Evolutionary conservation across 1,139 yeast genomes (phyloP), one percentile per base, ranked within the genome.

Genomic region (Lizanozyma gosingica): DNA sequence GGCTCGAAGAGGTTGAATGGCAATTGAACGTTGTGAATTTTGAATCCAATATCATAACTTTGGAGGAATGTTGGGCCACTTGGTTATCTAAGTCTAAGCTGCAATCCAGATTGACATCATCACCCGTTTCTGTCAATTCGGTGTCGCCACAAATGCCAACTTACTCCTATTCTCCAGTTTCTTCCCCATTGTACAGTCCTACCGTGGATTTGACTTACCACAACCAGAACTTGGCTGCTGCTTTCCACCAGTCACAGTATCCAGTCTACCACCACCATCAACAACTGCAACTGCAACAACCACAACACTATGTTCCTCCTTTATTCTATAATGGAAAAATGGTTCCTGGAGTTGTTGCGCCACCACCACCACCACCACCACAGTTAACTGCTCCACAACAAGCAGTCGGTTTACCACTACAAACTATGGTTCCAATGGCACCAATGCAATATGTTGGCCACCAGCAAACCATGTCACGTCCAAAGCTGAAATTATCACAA

Each of bases 1-100:
- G 97, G 97, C 71, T 92, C 40, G 54, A 53, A 14, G 73, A 66
- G 39, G 56, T 64, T 32, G 62, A 63, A 43, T 76, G 79, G 77
- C 65, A 64, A 46, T 60, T 76, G 44, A 73, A 69, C 45, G 73
- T 67, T 6, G 72, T 67, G 29, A 60, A 59, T 39, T 68, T 63
- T 44, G 71, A 64, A 47, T 49, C 57, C 34, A 69, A 70, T 47
- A 66, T 70, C 41, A 46, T 56, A 35, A 67, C 72, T 14, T 61
- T 70, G 47, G 72, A 69, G 49, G 71, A 70, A 46, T 70, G 74
- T 49, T 70, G 75, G 74, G 57, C 54, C 34, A 65, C 73, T 17
- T 70, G 75, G 76, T 49, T 67, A 43, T 22, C 29, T 22, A 22
- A 22, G 29, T 6, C 11, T 6, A 22, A 6, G 6, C 29, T 6